A percentile compares a stretch with the other conserved stretches of the same genome.
Conservation (phyloP, 192 early-diverging fungal genomes). For the Jimgerdemannia flammicorona region DNA sequence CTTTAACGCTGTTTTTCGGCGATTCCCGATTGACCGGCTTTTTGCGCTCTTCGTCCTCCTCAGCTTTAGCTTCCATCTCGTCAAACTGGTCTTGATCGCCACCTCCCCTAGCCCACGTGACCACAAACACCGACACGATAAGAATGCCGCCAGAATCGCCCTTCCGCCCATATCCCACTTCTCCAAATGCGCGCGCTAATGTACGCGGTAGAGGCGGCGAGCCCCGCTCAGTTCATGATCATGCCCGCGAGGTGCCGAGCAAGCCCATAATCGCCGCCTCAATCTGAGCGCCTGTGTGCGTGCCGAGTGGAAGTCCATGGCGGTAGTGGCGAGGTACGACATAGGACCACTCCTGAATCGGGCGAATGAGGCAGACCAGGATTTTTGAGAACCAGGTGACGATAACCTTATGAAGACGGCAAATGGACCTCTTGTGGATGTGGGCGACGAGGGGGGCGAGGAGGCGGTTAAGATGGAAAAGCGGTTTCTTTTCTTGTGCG, state of each 20-base stretch:
- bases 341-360: constrained; percentile 4
- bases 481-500: neutral
- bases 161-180: constrained; percentile 22
- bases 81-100: too few relatives aligned
- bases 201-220: constrained; percentile 22
- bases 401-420: constrained; percentile 38
- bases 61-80: too few relatives aligned
- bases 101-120: constrained; percentile 35
- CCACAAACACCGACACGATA: constrained; percentile 39
- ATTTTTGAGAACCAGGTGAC: constrained; percentile 29
- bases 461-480: neutral
- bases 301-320: constrained; percentile 28
- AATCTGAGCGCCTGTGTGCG: constrained; percentile 43
- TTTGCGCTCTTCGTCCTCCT: too few relatives aligned
- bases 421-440: constrained; percentile 31
- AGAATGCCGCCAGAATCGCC: constrained; percentile 30
- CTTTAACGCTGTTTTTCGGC: too few relatives aligned
- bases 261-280: constrained; percentile 41
- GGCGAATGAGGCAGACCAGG: constrained; percentile 30
- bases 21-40: too few relatives aligned
- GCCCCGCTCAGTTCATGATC: constrained; percentile 29
- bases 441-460: neutral
- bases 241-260: constrained; percentile 36
- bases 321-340: constrained; percentile 26
- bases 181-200: constrained; percentile 19